Percentiles rank a stretch among this genome's conserved stretches.
phyloP scores from a whole-genome alignment of 352 stramenopile species.

The Pilasporangium apinafurcum region DNA sequence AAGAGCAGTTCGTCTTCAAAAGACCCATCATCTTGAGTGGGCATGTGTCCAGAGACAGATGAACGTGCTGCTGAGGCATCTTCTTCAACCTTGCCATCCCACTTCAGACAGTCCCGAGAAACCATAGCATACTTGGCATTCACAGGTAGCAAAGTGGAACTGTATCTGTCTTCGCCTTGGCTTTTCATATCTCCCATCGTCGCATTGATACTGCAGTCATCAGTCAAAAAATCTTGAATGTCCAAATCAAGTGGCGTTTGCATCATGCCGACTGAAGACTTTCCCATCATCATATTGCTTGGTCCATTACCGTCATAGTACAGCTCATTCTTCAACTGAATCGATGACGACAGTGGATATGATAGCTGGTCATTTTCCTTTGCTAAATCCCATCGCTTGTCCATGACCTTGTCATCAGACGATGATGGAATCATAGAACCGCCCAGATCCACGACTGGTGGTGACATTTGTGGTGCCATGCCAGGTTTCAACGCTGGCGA shows the following conservation, averaged over 20 bases:
- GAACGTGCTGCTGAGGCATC: constrained; percentile 9
- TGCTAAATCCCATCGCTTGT: constrained; percentile 29
- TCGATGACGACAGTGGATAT: constrained; percentile 23
- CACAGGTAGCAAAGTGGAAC: constrained; percentile 11
- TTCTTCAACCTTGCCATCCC: constrained; percentile 25
- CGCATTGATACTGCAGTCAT: constrained; percentile 67
- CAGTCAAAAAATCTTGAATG: constrained; percentile 75
- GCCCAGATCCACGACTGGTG: constrained; percentile 56
- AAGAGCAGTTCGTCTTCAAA: constrained; percentile 71
- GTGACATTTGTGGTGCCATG: constrained; percentile 30
- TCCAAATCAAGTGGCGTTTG: constrained; percentile 48
- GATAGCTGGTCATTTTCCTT: constrained; percentile 32
- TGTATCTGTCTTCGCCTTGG: constrained; percentile 30
- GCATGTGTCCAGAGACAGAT: constrained; percentile 9
- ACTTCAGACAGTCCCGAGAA: constrained; percentile 65
- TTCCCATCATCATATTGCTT: constrained; percentile 17
- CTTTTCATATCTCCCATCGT: constrained; percentile 23
- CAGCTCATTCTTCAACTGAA: constrained; percentile 46
- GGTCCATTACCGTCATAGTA: constrained; percentile 15
- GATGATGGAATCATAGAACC: constrained; percentile 14
- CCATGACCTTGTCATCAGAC: constrained; percentile 13
- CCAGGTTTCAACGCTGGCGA: constrained; percentile 73
- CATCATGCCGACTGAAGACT: constrained; percentile 10
- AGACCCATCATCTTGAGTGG: constrained; percentile 22
- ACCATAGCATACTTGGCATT: constrained; percentile 53